Base-by-base conservation (phyloP, 1,139 yeast species). In the Wickerhamiella infanticola region DNA sequence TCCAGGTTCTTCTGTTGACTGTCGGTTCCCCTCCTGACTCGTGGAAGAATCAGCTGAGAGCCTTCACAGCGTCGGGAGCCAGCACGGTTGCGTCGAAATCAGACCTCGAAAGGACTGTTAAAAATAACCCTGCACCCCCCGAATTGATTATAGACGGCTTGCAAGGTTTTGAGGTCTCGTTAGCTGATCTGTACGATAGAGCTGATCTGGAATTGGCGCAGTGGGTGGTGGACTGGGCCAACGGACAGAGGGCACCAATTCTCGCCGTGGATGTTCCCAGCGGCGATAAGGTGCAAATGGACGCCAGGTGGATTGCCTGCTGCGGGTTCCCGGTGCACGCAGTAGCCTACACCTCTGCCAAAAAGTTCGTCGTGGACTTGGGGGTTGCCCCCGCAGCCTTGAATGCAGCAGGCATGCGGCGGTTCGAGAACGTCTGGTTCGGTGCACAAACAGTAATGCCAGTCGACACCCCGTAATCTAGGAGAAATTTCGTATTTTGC, bases 121-220 rank as follows among this genome's bases (percentile, higher is more conserved):
- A 48, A 57, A 18, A 73, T 50, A 64, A 78, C 42, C 81, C 80
- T 44, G 75, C 85, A 0, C 94, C 94, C 0, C 76, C 81, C 18
- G 94, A 84, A 58, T 66, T 85, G 47, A 73, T 85, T 11, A 58
- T 85, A 33, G 96, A 85, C 60, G 93, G 86, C 0, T 67, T 85
- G 53, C 86, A 83, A 61, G 95, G 95, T 1, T 82, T 77, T 53
- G 94, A 83, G 55, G 75, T 77, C 41, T 82, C 77, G 49, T 63
- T 84, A 45, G 52, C 56, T 9, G 74, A 70, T 50, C 43, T 53
- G 52, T 36, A 67, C 44, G 63, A 69, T 56, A 73, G 63, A 45
- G 75, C 71, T 44, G 80, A 75, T 48, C 63, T 72, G 29, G 58
- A 65, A 29, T 62, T 63, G 4, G 73, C 75, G n/a, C 54, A 57